phyloP scores from a whole-genome alignment of 2,329 filamentous ascomycete genomes.

The Exophiala alcalophila region DNA sequence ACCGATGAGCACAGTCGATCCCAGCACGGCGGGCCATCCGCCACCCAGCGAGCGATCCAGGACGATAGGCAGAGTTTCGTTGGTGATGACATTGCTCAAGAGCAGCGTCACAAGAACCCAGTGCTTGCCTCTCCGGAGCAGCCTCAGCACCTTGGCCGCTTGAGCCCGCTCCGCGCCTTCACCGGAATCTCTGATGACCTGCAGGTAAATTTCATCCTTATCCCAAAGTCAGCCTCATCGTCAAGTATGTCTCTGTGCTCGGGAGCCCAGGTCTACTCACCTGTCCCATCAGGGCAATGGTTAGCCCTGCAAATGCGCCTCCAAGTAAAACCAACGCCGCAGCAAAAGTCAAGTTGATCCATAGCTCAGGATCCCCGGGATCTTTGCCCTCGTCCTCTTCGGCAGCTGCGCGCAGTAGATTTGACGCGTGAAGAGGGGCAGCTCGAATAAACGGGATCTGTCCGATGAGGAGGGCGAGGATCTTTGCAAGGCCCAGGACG shows the following conservation, averaged over 20 bases:
- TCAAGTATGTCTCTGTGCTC: too few species aligned
- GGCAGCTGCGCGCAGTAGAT: slow-evolving; percentile 26
- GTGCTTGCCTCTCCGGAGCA: slow-evolving; percentile 87
- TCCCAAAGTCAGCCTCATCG: slow-evolving; percentile 2
- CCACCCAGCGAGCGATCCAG: slow-evolving; percentile 90
- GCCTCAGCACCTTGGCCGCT: slow-evolving; percentile 72
- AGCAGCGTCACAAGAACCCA: slow-evolving; percentile 96
- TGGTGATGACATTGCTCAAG: slow-evolving; percentile 94
- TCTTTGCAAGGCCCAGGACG: slow-evolving; percentile 42
- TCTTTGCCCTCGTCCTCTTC: slow-evolving; percentile 48
- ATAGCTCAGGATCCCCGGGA: slow-evolving; percentile 63
- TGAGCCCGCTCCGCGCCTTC: slow-evolving; percentile 83
- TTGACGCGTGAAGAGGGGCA: slow-evolving; percentile 34
- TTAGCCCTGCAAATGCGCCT: slow-evolving; percentile 91
- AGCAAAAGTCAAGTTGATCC: slow-evolving; percentile 77
- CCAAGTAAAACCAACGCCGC: slow-evolving; percentile 79
- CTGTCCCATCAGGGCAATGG: slow-evolving; percentile 64
- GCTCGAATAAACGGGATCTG: slow-evolving; percentile 41
- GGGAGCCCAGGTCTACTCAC: slow-evolving; percentile 36
- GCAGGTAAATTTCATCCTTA: slow-evolving; percentile 92
- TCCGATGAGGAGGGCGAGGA: slow-evolving; percentile 38
- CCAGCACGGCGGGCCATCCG: slow-evolving; percentile 88
- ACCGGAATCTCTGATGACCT: slow-evolving; percentile 84
- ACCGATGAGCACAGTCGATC: slow-evolving; percentile 93
- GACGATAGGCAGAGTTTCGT: slow-evolving; percentile 93